phyloP scores from a whole-genome alignment of 768 basidiomycete genomes.

The Russula dissimulans region DNA sequence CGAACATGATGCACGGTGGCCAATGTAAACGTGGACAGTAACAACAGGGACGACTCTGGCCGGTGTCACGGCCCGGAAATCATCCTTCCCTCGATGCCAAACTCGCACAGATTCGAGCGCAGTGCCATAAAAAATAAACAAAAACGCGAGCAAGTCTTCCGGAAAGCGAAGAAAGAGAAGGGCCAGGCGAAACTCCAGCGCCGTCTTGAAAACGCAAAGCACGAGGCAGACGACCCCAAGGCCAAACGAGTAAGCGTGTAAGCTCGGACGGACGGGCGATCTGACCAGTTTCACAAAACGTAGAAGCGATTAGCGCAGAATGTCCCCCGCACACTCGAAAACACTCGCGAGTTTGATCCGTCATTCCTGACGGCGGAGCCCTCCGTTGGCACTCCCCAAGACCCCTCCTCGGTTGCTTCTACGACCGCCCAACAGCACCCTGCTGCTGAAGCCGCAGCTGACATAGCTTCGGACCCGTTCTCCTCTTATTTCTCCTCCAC shows the following conservation, averaged over 20 bases:
- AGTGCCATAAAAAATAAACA: constrained; percentile 79
- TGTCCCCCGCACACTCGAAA: constrained; percentile 87
- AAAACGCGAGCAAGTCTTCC: constrained; percentile 70
- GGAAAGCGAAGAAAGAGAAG: constrained; percentile 70
- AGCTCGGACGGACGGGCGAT: background rate
- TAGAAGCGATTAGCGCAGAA: constrained; percentile 81
- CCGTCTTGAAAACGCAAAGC: constrained; percentile 68
- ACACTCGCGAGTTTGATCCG: constrained; percentile 79
- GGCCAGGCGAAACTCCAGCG: constrained; percentile 72
- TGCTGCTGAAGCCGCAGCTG: constrained; percentile 51
- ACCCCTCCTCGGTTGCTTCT: constrained; percentile 22
- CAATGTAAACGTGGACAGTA: background rate
- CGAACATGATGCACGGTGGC: constrained; percentile 1
- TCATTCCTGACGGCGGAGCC: constrained; percentile 52
- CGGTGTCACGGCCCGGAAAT: background rate
- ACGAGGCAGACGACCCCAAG: constrained; percentile 65
- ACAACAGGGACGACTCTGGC: too few species aligned
- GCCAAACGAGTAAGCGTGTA: constrained; percentile 56
- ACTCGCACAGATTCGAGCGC: constrained; percentile 45
- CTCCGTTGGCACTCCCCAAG: constrained; percentile 15
- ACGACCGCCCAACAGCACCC: constrained; percentile 25
- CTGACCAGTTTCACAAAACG: background rate
- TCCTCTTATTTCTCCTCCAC: constrained; percentile 64
- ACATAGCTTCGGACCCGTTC: constrained; percentile 69
- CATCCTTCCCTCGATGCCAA: constrained; percentile 35